phyloP scores from a whole-genome alignment of 176 grass and related monocot species.

The Paspalum vaginatum region DNA sequence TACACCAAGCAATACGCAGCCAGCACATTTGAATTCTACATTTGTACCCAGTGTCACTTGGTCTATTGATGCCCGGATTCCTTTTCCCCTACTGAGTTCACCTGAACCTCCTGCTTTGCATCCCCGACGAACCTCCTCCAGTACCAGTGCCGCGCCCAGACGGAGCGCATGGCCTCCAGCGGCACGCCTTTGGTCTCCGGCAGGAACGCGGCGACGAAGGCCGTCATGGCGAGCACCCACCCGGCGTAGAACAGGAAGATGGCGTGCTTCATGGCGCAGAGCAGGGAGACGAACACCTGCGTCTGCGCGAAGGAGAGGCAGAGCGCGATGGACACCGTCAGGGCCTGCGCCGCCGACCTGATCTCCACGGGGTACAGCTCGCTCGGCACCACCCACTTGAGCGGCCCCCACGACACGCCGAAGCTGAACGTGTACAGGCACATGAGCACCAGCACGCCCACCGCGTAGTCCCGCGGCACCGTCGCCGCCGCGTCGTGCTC shows the following conservation, averaged over 20 bases:
- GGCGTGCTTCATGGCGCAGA: conserved; percentile 47
- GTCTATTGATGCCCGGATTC: background rate
- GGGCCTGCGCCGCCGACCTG: conserved; percentile 62
- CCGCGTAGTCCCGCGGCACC: conserved; percentile 40
- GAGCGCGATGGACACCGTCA: conserved; percentile 54
- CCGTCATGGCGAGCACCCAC: conserved; percentile 65
- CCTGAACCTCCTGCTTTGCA: conserved; percentile 19
- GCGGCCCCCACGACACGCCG: conserved; percentile 71
- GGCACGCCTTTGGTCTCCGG: conserved; percentile 82
- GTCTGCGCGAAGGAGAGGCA: conserved; percentile 60
- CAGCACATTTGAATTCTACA: background rate
- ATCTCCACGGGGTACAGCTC: conserved; percentile 75
- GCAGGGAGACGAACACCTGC: conserved; percentile 59
- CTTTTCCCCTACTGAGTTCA: background rate
- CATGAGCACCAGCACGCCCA: conserved; percentile 55
- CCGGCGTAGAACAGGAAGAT: conserved; percentile 66
- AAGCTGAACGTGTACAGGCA: conserved; percentile 55
- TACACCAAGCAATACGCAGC: no score
- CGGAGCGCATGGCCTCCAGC: conserved; percentile 54
- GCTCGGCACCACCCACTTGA: conserved; percentile 65
- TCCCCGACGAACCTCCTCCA: conserved; percentile 60
- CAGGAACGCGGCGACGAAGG: conserved; percentile 64
- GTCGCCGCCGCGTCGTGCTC: background rate
- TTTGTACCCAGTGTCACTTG: background rate
- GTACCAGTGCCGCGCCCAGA: conserved; percentile 61